Conservation (phyloP, 306 rosid genomes). For the Psophocarpus tetragonolobus region DNA sequence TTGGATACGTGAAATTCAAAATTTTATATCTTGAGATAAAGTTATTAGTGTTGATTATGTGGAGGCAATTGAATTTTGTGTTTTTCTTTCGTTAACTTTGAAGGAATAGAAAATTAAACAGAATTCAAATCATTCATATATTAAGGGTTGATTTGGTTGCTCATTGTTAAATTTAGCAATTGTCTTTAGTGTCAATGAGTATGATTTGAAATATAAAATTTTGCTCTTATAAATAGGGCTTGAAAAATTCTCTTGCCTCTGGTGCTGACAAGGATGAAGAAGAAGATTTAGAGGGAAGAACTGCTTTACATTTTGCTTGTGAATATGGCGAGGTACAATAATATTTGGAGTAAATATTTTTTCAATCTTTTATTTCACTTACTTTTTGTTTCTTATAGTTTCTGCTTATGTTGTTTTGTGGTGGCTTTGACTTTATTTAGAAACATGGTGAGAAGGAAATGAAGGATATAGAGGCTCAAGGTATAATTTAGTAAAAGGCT, state of each 20-base stretch:
- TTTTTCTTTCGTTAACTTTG: too few relatives aligned
- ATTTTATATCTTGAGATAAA: too few relatives aligned
- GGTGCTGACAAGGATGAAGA: conserved; percentile 96
- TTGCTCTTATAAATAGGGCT: conserved; percentile 57
- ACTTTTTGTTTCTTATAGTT: neutral
- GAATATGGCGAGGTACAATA: conserved; percentile 97
- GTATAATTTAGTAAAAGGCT: neutral
- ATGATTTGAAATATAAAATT: conserved; percentile 30
- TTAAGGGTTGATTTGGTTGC: conserved; percentile 7
- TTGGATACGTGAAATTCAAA: too few relatives aligned
- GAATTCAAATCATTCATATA: neutral
- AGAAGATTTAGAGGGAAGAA: conserved; percentile 96
- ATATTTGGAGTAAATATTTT: neutral
- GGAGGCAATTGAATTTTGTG: too few relatives aligned
- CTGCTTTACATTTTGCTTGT: conserved; percentile 98
- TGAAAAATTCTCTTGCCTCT: conserved; percentile 78
- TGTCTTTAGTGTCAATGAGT: neutral
- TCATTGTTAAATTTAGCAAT: conserved; percentile 20
- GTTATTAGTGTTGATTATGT: too few relatives aligned
- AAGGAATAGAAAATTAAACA: conserved; percentile 1
- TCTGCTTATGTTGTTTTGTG: conserved; percentile 15
- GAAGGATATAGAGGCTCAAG: neutral
- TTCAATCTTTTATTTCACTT: neutral
- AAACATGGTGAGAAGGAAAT: conserved; percentile 12
- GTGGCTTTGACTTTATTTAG: neutral